Evolutionary conservation across 495 filamentous ascomycete genomes (phyloP).

Genomic region (Amorphotheca resinae): DNA sequence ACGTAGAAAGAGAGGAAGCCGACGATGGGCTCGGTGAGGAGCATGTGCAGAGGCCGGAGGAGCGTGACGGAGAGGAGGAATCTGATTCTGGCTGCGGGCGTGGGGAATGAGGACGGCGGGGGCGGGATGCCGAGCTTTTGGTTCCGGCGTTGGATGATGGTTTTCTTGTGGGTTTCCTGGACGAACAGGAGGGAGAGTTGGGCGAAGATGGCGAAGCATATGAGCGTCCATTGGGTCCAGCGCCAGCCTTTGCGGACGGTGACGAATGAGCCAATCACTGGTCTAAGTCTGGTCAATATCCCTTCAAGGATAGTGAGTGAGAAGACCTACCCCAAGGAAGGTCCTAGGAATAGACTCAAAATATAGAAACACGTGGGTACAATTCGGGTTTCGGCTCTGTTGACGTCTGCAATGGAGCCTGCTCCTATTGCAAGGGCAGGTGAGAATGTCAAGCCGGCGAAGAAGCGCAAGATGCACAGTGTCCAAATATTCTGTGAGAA

Average conservation of each 20-base stretch:
- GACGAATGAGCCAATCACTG: constrained; percentile 52
- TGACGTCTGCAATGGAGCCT: constrained; percentile 43
- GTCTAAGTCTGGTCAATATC: constrained; percentile 22
- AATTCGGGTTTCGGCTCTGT: constrained; percentile 30
- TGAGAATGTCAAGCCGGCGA: constrained; percentile 46
- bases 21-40: constrained; percentile 55
- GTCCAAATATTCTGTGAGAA: constrained; percentile 42
- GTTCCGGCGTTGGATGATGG: constrained; percentile 41
- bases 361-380: constrained; percentile 35
- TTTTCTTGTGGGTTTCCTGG: constrained; percentile 51
- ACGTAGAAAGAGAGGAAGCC: constrained; percentile 46
- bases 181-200: constrained; percentile 29
- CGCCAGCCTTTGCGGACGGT: constrained; percentile 45
- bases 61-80: constrained; percentile 43
- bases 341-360: constrained; percentile 45
- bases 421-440: constrained; percentile 42
- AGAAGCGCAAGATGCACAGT: constrained; percentile 45
- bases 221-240: constrained; percentile 40
- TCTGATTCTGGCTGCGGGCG: constrained; percentile 27
- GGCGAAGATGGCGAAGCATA: constrained; percentile 30
- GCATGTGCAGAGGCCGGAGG: constrained; percentile 50
- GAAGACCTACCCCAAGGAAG: constrained; percentile 30
- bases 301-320: not conserved
- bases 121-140: constrained; percentile 29
- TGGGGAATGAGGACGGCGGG: constrained; percentile 23